Conservation (phyloP, 2,329 filamentous ascomycete species). For the Dryadomyces quercivorus region DNA sequence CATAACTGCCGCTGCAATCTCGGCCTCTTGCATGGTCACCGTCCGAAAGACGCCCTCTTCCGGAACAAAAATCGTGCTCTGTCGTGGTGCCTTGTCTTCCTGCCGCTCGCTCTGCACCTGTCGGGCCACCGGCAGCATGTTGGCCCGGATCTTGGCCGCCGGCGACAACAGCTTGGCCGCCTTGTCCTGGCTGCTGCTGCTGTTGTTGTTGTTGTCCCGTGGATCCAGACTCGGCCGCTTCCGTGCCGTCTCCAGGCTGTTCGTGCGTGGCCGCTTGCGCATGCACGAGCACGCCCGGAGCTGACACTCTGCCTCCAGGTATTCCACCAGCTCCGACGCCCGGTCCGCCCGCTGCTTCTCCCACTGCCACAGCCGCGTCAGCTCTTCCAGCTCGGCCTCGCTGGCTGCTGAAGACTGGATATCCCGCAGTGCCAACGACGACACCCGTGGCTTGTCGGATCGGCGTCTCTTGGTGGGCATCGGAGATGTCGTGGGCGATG, state of each 20-base stretch:
- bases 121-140: conserved; percentile 19
- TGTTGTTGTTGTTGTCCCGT: conserved; percentile 16
- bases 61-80: conserved; percentile 45
- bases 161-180: conserved; percentile 7
- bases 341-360: conserved; percentile 52
- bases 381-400: conserved; percentile 47
- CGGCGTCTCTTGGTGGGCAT: conserved; percentile 48
- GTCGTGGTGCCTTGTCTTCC: conserved; percentile 20
- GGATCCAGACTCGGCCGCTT: conserved; percentile 21
- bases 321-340: conserved; percentile 62
- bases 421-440: conserved; percentile 32
- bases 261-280: conserved; percentile 23
- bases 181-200: conserved; percentile 28
- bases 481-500: conserved; percentile 14
- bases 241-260: conserved; percentile 20
- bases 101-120: not conserved
- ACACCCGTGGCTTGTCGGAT: conserved; percentile 30
- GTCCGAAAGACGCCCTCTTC: conserved; percentile 52
- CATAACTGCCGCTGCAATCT: conserved; percentile 29
- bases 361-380: conserved; percentile 40
- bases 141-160: conserved; percentile 14
- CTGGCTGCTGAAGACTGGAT: conserved; percentile 42
- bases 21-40: conserved; percentile 30
- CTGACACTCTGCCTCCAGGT: conserved; percentile 62
- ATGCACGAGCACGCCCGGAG: conserved; percentile 54